Evolutionary conservation across 2,329 filamentous ascomycete genomes (phyloP), one percentile per base, ranked within the genome.

Genomic region (Sclerotinia sclerotiorum): DNA sequence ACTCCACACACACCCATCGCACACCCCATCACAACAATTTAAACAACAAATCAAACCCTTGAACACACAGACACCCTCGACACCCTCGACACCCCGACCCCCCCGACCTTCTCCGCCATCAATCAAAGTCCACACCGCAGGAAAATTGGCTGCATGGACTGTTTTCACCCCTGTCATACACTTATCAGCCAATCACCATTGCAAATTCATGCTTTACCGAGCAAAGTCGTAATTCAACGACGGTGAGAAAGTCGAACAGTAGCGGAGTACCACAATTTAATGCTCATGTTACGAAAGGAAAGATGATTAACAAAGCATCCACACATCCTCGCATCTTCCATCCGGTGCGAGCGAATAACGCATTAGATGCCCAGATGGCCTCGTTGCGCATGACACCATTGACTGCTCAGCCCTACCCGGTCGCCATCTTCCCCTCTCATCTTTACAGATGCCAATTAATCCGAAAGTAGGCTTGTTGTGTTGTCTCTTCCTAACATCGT

Each of bases 331-430:
- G 49, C 62, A 61, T 60, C 49, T 17, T 29, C 24, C 46, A 62
- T 62, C 56, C 61, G n/a, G 51, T 68, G 24, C 67, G 24, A 64
- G 52, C 61, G 60, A 68, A 65, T 46, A 64, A 51, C 44, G 56
- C 66, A 55, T 54, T 48, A 52, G 62, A 44, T 56, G 32, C 55
- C 56, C 39, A 52, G 57, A 21, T 52, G 21, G 44, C 46, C 58
- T 60, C 29, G 39, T 32, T 70, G 63, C 68, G 70, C 62, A 69
- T 70, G 66, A 65, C 57, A 60, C 48, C 52, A 65, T 56, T 66
- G 62, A 68, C 62, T 56, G 44, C 68, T 73, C 72, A 73, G 72
- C 72, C 72, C 71, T 73, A 73, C 72, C 72, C 72, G 72, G 70
- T 64, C 62, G 56, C 56, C 55, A 58, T 46, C 48, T 57, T 57